These are phyloP conservation scores for Saccharomyces mikatae DNA, from an alignment of 805 yeast genomes.

Conservation along the genomic window DNA sequence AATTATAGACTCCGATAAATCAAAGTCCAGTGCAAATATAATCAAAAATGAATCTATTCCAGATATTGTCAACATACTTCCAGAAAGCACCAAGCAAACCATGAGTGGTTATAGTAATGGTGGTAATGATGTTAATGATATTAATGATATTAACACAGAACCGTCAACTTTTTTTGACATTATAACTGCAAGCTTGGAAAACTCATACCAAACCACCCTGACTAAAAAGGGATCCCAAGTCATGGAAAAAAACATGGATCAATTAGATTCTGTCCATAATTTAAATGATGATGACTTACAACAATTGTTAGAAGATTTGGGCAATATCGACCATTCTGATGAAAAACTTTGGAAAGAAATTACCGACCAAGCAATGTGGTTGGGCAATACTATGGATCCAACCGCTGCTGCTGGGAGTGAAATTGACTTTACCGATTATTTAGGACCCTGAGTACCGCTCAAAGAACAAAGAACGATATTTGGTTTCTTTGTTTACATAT, in stretches of 20 bases:
- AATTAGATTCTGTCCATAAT: constrained; percentile 25
- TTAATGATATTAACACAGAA: constrained; percentile 5
- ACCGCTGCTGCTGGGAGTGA: constrained; percentile 22
- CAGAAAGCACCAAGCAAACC: background rate
- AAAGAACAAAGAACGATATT: background rate
- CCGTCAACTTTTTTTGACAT: constrained; percentile 12
- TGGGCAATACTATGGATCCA: constrained; percentile 37
- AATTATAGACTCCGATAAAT: constrained; percentile 1
- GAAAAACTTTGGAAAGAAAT: constrained; percentile 68
- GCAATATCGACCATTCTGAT: constrained; percentile 35
- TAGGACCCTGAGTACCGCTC: background rate
- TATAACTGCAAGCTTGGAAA: constrained; percentile 11
- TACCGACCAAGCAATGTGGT: constrained; percentile 71
- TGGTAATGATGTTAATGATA: background rate
- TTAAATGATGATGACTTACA: constrained; percentile 33
- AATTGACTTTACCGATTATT: constrained; percentile 15
- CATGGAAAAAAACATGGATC: constrained; percentile 23
- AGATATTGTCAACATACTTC: background rate
- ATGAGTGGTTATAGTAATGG: background rate
- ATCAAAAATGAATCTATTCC: background rate
- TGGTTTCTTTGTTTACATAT: background rate
- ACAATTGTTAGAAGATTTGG: constrained; percentile 25
- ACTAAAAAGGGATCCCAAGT: constrained; percentile 14
- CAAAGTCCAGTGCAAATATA: background rate
- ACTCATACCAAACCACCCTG: constrained; percentile 8